Evolutionary conservation across 2,329 filamentous ascomycete species (phyloP).

Genomic region (Coniella vitis): DNA sequence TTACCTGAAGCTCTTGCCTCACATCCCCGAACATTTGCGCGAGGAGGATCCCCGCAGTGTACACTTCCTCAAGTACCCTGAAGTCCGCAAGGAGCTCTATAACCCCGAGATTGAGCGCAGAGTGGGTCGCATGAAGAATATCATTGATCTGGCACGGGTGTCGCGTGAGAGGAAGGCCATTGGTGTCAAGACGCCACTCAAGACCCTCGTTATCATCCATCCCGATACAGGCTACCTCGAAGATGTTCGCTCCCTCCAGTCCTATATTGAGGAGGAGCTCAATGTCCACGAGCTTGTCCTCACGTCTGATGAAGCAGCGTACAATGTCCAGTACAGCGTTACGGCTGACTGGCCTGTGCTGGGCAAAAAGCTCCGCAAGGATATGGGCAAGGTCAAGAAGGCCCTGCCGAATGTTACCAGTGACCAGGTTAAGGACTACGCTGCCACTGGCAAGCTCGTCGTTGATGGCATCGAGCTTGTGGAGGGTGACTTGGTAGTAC

Average conservation of each 20-base stretch:
- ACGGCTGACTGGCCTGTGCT: slow-evolving; percentile 88
- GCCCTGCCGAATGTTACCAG: slow-evolving; percentile 73
- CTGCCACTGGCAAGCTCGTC: slow-evolving; percentile 64
- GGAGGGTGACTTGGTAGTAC: slow-evolving; percentile 76
- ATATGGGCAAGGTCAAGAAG: slow-evolving; percentile 85
- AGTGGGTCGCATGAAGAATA: slow-evolving; percentile 86
- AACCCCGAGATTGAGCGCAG: slow-evolving; percentile 79
- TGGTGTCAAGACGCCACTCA: slow-evolving; percentile 84
- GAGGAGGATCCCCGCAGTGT: slow-evolving; percentile 76
- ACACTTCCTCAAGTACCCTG: slow-evolving; percentile 87
- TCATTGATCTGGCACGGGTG: slow-evolving; percentile 84
- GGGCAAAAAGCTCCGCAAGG: slow-evolving; percentile 96
- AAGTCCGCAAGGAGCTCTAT: slow-evolving; percentile 82
- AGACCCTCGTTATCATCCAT: slow-evolving; percentile 84
- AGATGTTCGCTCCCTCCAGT: slow-evolving; percentile 76
- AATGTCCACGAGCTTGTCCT: slow-evolving; percentile 83
- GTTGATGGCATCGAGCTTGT: slow-evolving; percentile 83
- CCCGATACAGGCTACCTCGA: slow-evolving; percentile 75
- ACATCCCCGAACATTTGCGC: slow-evolving; percentile 64
- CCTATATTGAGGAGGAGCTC: slow-evolving; percentile 87
- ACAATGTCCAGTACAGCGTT: slow-evolving; percentile 87
- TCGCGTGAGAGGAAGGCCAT: slow-evolving; percentile 80
- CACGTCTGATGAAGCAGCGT: slow-evolving; percentile 79
- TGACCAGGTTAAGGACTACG: slow-evolving; percentile 73
- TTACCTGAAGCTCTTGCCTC: slow-evolving; percentile 73